These are phyloP conservation scores for Scheffersomyces ergatensis DNA, from an alignment of 805 yeast species.

Conservation along the genomic window DNA sequence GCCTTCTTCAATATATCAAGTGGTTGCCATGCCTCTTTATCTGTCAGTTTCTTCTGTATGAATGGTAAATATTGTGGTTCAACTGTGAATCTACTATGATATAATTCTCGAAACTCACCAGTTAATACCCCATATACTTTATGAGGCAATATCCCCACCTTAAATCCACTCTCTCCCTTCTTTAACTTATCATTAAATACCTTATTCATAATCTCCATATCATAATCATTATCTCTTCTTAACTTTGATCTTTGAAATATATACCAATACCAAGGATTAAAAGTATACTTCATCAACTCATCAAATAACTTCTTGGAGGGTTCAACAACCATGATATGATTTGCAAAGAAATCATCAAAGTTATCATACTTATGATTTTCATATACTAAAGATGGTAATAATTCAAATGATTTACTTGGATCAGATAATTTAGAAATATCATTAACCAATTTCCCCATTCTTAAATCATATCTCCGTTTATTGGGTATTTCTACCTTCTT, in stretches of 20 bases:
- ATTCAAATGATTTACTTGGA: constrained; percentile 6
- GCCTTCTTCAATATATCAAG: constrained; percentile 21
- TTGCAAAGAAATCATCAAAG: constrained; percentile 30
- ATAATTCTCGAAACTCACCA: constrained; percentile 41
- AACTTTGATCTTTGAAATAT: constrained; percentile 15
- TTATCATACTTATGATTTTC: constrained; percentile 27
- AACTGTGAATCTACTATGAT: constrained; percentile 40
- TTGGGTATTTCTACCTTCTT: constrained; percentile 12
- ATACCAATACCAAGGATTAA: constrained; percentile 29
- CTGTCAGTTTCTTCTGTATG: constrained; percentile 6
- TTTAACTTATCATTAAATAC: constrained; percentile 23
- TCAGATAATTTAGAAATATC: constrained; percentile 6
- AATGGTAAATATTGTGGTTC: constrained; percentile 44
- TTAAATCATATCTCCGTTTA: constrained; percentile 6
- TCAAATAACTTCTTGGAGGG: constrained; percentile 38
- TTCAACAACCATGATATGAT: constrained; percentile 58
- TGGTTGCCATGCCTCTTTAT: constrained; percentile 33
- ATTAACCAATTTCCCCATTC: constrained; percentile 10
- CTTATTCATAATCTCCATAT: constrained; percentile 52
- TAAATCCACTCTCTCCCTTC: constrained; percentile 6
- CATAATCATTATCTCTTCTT: constrained; percentile 39
- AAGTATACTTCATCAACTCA: constrained; percentile 16
- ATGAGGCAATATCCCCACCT: constrained; percentile 46
- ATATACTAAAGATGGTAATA: constrained; percentile 16
- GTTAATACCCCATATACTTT: constrained; percentile 48